These are phyloP conservation scores for Corinectria fuckeliana DNA, from an alignment of 2,329 filamentous ascomycete genomes.

Conservation along the genomic window DNA sequence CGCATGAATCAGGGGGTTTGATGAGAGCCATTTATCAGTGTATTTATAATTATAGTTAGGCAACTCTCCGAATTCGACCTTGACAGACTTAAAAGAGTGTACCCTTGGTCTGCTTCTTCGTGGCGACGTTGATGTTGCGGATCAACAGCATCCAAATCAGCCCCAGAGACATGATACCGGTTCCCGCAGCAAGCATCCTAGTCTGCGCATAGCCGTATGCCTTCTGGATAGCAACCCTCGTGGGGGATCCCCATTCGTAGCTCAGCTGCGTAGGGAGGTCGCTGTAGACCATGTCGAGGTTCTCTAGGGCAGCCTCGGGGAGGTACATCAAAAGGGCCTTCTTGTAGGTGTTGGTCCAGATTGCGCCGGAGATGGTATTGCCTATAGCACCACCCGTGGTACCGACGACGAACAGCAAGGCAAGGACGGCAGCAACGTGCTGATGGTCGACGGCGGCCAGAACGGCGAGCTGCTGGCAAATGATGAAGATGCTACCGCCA, in stretches of 20 bases:
- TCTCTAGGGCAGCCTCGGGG: slow-evolving; percentile 46
- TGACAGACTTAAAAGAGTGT: slow-evolving; percentile 50
- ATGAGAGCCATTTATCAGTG: too few relatives aligned
- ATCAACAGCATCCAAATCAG: slow-evolving; percentile 53
- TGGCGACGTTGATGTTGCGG: slow-evolving; percentile 56
- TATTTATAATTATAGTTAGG: too few relatives aligned
- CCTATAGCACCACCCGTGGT: slow-evolving; percentile 40
- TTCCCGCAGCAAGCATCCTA: slow-evolving; percentile 52
- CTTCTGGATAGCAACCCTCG: slow-evolving; percentile 61
- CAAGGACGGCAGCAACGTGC: slow-evolving; percentile 41
- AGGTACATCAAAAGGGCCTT: slow-evolving; percentile 58
- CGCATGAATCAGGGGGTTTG: too few relatives aligned
- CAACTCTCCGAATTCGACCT: too few relatives aligned
- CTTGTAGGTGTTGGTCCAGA: slow-evolving; percentile 42
- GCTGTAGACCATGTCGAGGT: slow-evolving; percentile 58
- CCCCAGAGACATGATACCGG: slow-evolving; percentile 41
- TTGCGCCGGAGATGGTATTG: slow-evolving; percentile 39
- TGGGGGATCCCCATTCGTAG: slow-evolving; percentile 53
- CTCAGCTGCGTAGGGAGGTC: slow-evolving; percentile 58
- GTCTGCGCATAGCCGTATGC: slow-evolving; percentile 62
- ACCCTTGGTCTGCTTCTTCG: slow-evolving; percentile 58
- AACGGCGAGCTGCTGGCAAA: slow-evolving; percentile 37
- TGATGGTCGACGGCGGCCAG: slow-evolving; percentile 43
- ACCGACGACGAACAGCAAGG: slow-evolving; percentile 37
- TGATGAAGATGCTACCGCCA: slow-evolving; percentile 59